Percentiles rank a stretch among this genome's conserved stretches.
phyloP scores from a whole-genome alignment of 1,284 basidiomycete genomes.

The Schizopora paradoxa region DNA sequence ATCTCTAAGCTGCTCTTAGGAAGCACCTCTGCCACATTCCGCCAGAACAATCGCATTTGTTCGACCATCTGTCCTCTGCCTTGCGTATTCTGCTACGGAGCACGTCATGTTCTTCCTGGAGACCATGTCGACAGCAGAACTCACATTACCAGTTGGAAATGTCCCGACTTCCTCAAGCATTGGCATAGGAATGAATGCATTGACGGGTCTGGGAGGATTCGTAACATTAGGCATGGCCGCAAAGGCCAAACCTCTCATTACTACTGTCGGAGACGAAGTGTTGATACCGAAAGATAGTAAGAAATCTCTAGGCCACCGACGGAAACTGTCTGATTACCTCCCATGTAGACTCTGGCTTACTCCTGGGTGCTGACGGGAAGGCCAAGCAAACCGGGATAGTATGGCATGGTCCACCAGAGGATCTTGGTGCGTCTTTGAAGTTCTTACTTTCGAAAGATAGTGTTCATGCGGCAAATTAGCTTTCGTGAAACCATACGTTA shows the following conservation, averaged over 20 bases:
- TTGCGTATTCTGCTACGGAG: conserved; percentile 74
- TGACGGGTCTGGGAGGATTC: conserved; percentile 81
- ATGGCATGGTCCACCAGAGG: conserved; percentile 81
- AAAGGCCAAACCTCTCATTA: conserved; percentile 63
- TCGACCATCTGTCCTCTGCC: conserved; percentile 56
- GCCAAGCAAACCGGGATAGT: conserved; percentile 57
- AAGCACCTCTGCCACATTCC: conserved; percentile 79
- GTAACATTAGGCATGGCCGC: conserved; percentile 79
- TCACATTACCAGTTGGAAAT: conserved; percentile 44
- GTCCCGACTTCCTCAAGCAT: conserved; percentile 36
- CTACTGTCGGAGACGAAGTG: conserved; percentile 63
- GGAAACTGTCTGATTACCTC: conserved; percentile 10
- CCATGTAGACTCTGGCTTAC: conserved; percentile 61
- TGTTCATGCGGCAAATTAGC: conserved; percentile 36
- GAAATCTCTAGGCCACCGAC: too few relatives aligned
- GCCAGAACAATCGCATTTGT: conserved; percentile 72
- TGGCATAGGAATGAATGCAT: conserved; percentile 58
- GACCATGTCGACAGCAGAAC: conserved; percentile 52
- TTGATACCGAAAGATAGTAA: conserved; percentile 79
- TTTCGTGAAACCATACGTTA: conserved; percentile 79
- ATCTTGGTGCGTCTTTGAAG: conserved; percentile 48
- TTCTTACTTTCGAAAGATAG: neutral
- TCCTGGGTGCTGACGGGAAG: conserved; percentile 69
- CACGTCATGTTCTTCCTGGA: conserved; percentile 70
- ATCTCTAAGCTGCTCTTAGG: conserved; percentile 40